A percentile compares a stretch with the other conserved stretches of the same genome.
These are phyloP conservation scores for Pseudopithomyces maydicus DNA, from an alignment of 2,329 filamentous ascomycete species.

Conservation along the genomic window DNA sequence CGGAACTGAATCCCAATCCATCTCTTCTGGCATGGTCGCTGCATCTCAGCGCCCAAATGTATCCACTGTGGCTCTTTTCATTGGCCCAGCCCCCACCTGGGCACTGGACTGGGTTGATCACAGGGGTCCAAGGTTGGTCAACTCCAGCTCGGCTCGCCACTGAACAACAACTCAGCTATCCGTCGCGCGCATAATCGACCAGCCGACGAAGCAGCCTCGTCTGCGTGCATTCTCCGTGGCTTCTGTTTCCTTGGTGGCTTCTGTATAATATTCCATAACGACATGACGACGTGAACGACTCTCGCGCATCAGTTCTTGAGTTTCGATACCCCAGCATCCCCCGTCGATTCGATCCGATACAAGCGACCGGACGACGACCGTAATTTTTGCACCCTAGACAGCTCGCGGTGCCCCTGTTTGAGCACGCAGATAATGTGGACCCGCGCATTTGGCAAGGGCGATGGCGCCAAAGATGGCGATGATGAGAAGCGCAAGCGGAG, in stretches of 20 bases:
- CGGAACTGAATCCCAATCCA: neutral
- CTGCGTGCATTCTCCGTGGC: slow-evolving; percentile 4
- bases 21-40: neutral
- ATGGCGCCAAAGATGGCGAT: slow-evolving; percentile 40
- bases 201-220: slow-evolving; percentile 7
- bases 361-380: slow-evolving; percentile 2
- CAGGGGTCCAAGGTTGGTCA: slow-evolving; percentile 3
- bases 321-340: slow-evolving; percentile 28
- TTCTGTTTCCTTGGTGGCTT: slow-evolving; percentile 15
- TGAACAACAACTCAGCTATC: slow-evolving; percentile 33
- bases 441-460: slow-evolving; percentile 44
- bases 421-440: slow-evolving; percentile 41
- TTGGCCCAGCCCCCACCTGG: slow-evolving; percentile 21
- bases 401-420: slow-evolving; percentile 14
- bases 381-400: slow-evolving; percentile 30
- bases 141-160: slow-evolving; percentile 18
- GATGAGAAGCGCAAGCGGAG: slow-evolving; percentile 28
- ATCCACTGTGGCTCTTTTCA: neutral
- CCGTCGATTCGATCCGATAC: slow-evolving; percentile 7
- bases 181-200: slow-evolving; percentile 15
- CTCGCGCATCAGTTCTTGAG: slow-evolving; percentile 18
- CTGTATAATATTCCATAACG: slow-evolving; percentile 19
- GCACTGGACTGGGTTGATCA: neutral
- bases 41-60: neutral
- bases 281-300: slow-evolving; percentile 33